Base-by-base conservation (phyloP, 768 basidiomycete genomes). In the Paxillus rubicundulus region DNA sequence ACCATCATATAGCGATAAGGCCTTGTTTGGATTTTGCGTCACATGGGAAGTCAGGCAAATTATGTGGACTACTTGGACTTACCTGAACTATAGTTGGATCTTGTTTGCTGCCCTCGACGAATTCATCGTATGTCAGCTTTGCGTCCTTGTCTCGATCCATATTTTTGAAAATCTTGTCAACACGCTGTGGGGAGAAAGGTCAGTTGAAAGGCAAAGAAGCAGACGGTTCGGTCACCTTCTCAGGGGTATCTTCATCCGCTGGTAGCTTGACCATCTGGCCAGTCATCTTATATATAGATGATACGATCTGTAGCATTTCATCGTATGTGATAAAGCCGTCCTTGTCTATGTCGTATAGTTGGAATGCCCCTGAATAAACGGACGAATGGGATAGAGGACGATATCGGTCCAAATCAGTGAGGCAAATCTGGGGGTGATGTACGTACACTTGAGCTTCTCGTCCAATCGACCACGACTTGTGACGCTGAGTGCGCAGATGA, bases 261-360 rank as follows among this genome's bases (percentile, higher is more conserved):
- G 97, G 95, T 18, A 98, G 82, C 69, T 94, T 95, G 58, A 98
- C 96, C 95, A 98, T 98, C 71, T 95, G 86, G 17, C 97, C 97
- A 4, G 97, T 98, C 97, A 99, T 98, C 82, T 96, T 98, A 80
- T 98, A 99, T 74, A 99, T 99, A 41, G 92, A 88, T 63, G 88
- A 84, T 9, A 99, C 97, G 68, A 99, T 99, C 76, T 92, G 86
- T 30, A 98, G 85, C 97, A 99, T 99, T 75, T 99, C 97, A 66
- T 94, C 87, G 72, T 98, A 98, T 37, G 97, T 97, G 75, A 99
- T 98, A 61, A 82, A 88, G 9, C 97, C 97, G 67, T 99, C 97
- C 61, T 92, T 92, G 75, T 99, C 92, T 63, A 99, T 98, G 67
- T 99, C 97, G 70, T 99, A 99, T 39, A 99, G 78, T 70, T 98